phyloP scores from a whole-genome alignment of 495 filamentous ascomycete genomes.

The Hypoxylon cercidicola region DNA sequence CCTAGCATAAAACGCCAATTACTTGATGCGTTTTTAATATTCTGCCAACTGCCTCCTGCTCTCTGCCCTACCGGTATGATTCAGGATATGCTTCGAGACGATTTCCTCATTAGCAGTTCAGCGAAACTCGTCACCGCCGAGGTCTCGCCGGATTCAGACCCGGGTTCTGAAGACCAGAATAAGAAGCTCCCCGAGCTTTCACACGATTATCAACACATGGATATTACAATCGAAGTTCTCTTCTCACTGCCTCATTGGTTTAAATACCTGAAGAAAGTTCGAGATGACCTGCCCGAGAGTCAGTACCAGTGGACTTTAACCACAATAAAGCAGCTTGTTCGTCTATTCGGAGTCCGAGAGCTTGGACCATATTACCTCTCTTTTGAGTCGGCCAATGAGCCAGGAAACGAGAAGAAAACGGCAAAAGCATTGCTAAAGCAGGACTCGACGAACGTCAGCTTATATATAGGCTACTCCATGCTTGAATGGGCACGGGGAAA shows the following conservation, averaged over 20 bases:
- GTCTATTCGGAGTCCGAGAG: slow-evolving; percentile 52
- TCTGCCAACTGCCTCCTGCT: slow-evolving; percentile 73
- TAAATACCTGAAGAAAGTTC: slow-evolving; percentile 47
- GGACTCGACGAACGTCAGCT: slow-evolving; percentile 67
- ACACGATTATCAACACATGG: slow-evolving; percentile 47
- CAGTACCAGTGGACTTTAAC: slow-evolving; percentile 61
- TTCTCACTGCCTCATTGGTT: slow-evolving; percentile 53
- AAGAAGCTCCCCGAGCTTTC: slow-evolving; percentile 49
- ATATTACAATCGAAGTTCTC: slow-evolving; percentile 49
- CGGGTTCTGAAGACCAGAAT: slow-evolving; percentile 37
- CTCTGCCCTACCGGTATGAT: slow-evolving; percentile 28
- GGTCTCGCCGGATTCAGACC: slow-evolving; percentile 7
- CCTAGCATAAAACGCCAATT: slow-evolving; percentile 55
- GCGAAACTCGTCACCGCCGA: slow-evolving; percentile 18
- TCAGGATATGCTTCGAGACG: slow-evolving; percentile 44
- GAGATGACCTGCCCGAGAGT: slow-evolving; percentile 23
- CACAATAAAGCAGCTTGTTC: slow-evolving; percentile 67
- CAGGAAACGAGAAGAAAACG: slow-evolving; percentile 68
- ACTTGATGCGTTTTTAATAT: slow-evolving; percentile 74
- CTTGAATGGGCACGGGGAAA: slow-evolving; percentile 72
- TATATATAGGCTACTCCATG: slow-evolving; percentile 84
- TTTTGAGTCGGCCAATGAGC: slow-evolving; percentile 69
- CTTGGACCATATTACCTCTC: slow-evolving; percentile 79
- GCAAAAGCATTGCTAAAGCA: slow-evolving; percentile 78
- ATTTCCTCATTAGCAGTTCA: slow-evolving; percentile 46